Evolutionary conservation across 2,329 filamentous ascomycete genomes (phyloP).

Genomic region (Aspergillus luchuensis): DNA sequence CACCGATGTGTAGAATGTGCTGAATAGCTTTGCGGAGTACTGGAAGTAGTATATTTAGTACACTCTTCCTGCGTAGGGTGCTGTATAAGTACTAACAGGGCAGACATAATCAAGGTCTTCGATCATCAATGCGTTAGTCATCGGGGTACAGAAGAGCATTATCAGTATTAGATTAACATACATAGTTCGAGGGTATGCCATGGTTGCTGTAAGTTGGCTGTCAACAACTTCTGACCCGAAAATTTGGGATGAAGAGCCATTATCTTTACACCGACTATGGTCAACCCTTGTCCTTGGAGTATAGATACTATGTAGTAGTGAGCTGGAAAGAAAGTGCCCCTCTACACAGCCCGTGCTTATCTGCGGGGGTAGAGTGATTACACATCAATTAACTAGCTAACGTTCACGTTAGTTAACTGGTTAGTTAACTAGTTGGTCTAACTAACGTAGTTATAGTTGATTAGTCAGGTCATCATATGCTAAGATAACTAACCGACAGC

Average conservation of each 20-base stretch:
- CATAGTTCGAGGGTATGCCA: constrained; percentile 44
- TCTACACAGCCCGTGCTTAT: too few species aligned
- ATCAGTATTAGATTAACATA: constrained; percentile 23
- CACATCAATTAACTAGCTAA: too few species aligned
- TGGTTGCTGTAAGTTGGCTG: constrained; percentile 21
- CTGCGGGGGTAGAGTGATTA: too few species aligned
- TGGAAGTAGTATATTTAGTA: constrained; percentile 28
- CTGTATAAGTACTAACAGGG: constrained; percentile 51
- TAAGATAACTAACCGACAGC: too few species aligned
- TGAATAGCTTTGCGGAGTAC: constrained; percentile 73
- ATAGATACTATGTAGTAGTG: not conserved
- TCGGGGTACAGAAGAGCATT: not conserved
- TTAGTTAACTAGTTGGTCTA: too few species aligned
- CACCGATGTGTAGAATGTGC: constrained; percentile 69
- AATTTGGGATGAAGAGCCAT: constrained; percentile 65
- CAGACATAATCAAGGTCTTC: constrained; percentile 86
- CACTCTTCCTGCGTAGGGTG: not conserved
- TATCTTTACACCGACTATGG: not conserved
- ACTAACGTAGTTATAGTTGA: too few species aligned
- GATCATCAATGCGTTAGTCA: not conserved
- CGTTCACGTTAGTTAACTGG: too few species aligned
- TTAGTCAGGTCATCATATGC: too few species aligned
- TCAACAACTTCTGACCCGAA: constrained; percentile 51
- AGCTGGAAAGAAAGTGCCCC: not conserved
- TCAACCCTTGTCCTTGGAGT: not conserved